Evolutionary conservation across 2,329 filamentous ascomycete genomes (phyloP).

Genomic region (Madurella fahalii): DNA sequence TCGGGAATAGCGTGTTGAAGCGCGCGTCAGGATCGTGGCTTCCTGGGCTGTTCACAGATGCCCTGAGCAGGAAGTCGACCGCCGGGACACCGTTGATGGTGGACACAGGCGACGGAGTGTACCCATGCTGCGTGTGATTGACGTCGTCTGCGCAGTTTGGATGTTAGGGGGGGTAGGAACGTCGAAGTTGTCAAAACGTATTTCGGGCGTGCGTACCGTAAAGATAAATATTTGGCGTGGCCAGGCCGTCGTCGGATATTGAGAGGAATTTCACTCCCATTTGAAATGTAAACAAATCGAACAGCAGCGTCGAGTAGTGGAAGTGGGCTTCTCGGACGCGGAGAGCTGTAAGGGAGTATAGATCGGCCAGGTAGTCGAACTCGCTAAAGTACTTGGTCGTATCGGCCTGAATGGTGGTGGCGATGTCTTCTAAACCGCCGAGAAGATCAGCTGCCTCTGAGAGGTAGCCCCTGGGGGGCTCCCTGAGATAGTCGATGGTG

Average conservation of each 20-base stretch:
- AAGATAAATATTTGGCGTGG: slow-evolving; percentile 11
- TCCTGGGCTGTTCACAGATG: background rate
- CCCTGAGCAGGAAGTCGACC: slow-evolving; percentile 6
- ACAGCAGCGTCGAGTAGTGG: background rate
- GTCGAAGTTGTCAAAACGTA: too few relatives aligned
- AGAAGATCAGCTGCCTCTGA: slow-evolving; percentile 14
- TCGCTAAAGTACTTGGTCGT: slow-evolving; percentile 7
- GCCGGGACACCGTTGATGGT: slow-evolving; percentile 15
- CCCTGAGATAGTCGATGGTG: slow-evolving; percentile 10
- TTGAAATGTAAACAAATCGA: slow-evolving; percentile 16
- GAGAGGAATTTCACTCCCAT: slow-evolving; percentile 11
- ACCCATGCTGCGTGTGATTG: slow-evolving; percentile 3
- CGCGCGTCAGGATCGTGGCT: slow-evolving; percentile 21
- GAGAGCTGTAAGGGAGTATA: slow-evolving; percentile 5
- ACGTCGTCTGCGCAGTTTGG: slow-evolving; percentile 8
- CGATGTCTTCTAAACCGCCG: slow-evolving; percentile 13
- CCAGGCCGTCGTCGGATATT: slow-evolving; percentile 13
- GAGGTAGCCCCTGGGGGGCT: slow-evolving; percentile 16
- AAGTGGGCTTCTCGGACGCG: slow-evolving; percentile 17
- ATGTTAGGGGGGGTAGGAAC: background rate
- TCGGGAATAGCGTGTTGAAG: slow-evolving; percentile 17
- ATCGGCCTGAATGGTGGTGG: too few relatives aligned
- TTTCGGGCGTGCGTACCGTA: slow-evolving; percentile 2
- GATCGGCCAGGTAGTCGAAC: slow-evolving; percentile 15
- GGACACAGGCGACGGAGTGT: slow-evolving; percentile 16